Evolutionary conservation across 441 rosid genomes (phyloP).

Genomic region (Kokia cookei): DNA sequence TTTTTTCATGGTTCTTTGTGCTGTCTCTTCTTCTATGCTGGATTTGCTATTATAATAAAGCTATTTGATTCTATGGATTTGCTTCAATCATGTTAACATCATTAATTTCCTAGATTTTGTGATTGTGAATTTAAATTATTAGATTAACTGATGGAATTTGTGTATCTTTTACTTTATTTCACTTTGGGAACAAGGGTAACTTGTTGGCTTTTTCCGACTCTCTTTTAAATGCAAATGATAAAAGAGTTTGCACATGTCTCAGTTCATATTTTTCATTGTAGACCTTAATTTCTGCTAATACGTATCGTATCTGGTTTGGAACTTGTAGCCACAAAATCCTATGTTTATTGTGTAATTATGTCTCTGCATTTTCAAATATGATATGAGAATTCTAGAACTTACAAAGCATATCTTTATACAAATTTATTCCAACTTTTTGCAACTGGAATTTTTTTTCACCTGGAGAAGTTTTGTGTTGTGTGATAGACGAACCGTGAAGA

Average conservation of each 20-base stretch:
- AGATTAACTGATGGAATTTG: neutral
- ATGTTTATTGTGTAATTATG: neutral
- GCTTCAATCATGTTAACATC: neutral
- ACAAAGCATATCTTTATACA: neutral
- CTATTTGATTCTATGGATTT: neutral
- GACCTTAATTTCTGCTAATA: neutral
- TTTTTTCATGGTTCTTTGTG: conserved; percentile 1
- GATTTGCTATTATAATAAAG: neutral
- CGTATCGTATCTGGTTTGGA: neutral
- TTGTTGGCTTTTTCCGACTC: neutral
- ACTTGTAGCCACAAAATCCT: neutral
- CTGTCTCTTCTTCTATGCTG: neutral
- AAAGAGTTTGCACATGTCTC: neutral
- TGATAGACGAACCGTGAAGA: conserved; percentile 90
- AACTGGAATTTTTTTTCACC: conserved; percentile 1
- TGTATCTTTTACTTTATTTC: neutral
- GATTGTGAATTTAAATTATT: neutral
- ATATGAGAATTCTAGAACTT: neutral
- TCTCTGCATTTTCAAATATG: neutral
- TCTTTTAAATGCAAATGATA: neutral
- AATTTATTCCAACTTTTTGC: neutral
- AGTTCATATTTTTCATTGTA: neutral
- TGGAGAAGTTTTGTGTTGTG: conserved; percentile 6
- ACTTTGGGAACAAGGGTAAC: neutral
- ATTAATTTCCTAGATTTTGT: neutral